Base-by-base conservation (phyloP, 176 grass and related monocot genomes). In the Dactylis glomerata region DNA sequence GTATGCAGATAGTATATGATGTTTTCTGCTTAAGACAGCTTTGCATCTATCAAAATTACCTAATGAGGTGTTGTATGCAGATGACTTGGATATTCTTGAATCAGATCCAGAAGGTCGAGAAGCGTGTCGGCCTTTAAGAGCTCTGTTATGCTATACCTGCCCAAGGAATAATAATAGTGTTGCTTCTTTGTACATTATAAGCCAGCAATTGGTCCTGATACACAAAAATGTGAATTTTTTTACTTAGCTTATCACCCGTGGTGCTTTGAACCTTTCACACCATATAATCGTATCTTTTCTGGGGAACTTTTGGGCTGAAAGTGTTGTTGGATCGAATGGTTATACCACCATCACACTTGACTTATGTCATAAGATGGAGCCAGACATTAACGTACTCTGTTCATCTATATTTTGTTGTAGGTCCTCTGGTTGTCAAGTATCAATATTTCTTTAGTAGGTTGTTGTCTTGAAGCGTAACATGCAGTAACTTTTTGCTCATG, bases 81-180 rank as follows among this genome's bases (percentile, higher is more conserved):
- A 82, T 95, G 91, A 97, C 95, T 47, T 97, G 92, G 95, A 97
- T 97, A 91, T 97, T 90, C 78, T 93, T 97, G 91, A 97, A 91
- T 79, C 85, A 97, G 85, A 91, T 97, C 85, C 91, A 95, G 85
- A 94, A 97, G 87, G 46, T 89, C 0, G 79, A 97, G 84, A 88
- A 95, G 87, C 34, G 78, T 11, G 23, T 87, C 16, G 89, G 92
- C 24, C 73, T 95, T 49, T 97, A 90, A 92, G 82, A 78, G n/a
- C 44, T 24, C 1, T 3, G 33, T 34, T 6, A 68, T 81, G 70
- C 77, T 73, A 5, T 72, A 30, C 7, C 15, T 24, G 6, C 20
- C 14, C 19, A 27, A 57, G 45, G 72, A 68, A 84, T 81, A 67
- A 26, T 54, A 78, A 86, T 31, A 73, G 47, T 38, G 37, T 68